A percentile compares a stretch with the other conserved stretches of the same genome.
Evolutionary conservation across 2,329 filamentous ascomycete genomes (phyloP).

Genomic region (Pyricularia sp.): DNA sequence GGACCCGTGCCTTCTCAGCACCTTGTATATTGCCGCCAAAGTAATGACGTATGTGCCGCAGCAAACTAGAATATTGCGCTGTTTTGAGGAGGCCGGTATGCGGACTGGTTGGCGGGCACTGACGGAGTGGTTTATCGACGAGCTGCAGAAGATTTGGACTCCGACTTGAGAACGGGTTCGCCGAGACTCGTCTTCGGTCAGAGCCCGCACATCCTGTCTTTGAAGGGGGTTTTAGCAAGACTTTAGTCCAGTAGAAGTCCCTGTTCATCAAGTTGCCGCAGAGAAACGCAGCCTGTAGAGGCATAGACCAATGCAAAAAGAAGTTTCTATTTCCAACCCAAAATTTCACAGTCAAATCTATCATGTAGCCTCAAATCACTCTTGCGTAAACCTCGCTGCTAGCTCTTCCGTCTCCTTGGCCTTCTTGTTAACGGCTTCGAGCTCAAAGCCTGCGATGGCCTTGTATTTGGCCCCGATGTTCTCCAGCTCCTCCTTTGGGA

Average conservation of each 20-base stretch:
- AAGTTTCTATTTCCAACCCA: background rate
- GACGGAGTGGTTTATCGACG: background rate
- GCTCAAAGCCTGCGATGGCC: background rate
- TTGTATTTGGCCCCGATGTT: background rate
- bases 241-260: background rate
- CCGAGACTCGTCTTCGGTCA: background rate
- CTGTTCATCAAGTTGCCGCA: background rate
- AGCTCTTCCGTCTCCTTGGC: conserved; percentile 6
- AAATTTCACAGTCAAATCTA: background rate
- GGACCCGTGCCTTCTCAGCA: conserved; percentile 37
- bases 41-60: conserved; percentile 38
- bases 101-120: conserved; percentile 10
- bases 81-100: conserved; percentile 26
- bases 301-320: background rate
- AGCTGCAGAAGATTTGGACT: background rate
- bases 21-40: conserved; percentile 32
- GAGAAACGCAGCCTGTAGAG: background rate
- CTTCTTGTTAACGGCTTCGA: conserved; percentile 1
- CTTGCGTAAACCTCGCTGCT: background rate
- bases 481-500: background rate
- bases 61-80: conserved; percentile 29
- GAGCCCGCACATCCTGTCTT: background rate
- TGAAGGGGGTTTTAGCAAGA: background rate
- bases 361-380: background rate
- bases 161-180: background rate